A percentile compares a stretch with the other conserved stretches of the same genome.
Evolutionary conservation across 1,139 yeast genomes (phyloP).

Genomic region (Candida albicans): DNA sequence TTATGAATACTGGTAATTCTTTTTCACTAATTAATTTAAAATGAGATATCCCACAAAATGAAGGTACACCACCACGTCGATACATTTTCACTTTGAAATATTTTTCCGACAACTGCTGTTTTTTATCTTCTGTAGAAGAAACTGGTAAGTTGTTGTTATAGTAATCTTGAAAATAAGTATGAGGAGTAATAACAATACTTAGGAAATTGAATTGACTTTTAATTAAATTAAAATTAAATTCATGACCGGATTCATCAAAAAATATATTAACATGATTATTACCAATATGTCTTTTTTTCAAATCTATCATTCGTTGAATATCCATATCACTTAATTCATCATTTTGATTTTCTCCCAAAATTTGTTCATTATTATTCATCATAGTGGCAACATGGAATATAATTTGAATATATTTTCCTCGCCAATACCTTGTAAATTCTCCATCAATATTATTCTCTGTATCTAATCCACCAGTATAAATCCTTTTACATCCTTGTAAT

Average conservation of each 20-base stretch:
- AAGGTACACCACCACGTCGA: constrained; percentile 71
- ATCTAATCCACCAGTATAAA: constrained; percentile 81
- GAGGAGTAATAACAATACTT: constrained; percentile 76
- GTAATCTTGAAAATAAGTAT: constrained; percentile 24
- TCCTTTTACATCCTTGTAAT: constrained; percentile 52
- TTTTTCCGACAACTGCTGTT: constrained; percentile 10
- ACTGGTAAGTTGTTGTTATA: neutral
- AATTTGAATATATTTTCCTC: constrained; percentile 67
- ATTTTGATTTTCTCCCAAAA: constrained; percentile 12
- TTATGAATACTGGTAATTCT: constrained; percentile 60
- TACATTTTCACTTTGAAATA: constrained; percentile 63
- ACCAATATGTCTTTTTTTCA: constrained; percentile 83
- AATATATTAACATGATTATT: constrained; percentile 79
- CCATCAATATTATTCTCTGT: constrained; percentile 72
- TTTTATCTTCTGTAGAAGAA: neutral
- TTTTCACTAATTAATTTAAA: constrained; percentile 65
- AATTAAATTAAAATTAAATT: constrained; percentile 70
- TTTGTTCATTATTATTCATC: constrained; percentile 58
- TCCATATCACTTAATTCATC: constrained; percentile 20
- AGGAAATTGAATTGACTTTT: constrained; percentile 81
- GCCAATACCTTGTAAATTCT: constrained; percentile 71
- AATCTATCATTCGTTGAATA: constrained; percentile 25
- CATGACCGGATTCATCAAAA: constrained; percentile 68
- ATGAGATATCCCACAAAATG: constrained; percentile 73
- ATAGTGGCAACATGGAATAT: constrained; percentile 78